Conservation (phyloP, 2,329 filamentous ascomycete genomes). For the Septoria linicola region DNA sequence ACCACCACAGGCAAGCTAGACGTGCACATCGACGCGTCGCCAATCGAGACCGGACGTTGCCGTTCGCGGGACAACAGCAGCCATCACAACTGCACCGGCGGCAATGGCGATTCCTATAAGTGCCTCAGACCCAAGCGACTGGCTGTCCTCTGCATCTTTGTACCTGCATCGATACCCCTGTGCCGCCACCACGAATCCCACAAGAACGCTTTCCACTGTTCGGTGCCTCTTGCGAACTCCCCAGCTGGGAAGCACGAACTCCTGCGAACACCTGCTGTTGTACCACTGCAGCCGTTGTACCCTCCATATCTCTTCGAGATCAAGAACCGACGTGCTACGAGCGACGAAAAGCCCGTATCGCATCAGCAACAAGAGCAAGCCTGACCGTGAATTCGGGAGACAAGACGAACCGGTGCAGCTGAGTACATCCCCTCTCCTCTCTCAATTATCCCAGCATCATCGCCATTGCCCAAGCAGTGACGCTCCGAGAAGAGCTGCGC, state of each 20-base stretch:
- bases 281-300: background rate
- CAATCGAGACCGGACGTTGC: background rate
- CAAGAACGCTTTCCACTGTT: background rate
- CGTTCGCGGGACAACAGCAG: constrained; percentile 16
- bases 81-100: background rate
- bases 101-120: background rate
- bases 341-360: background rate
- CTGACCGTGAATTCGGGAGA: too few relatives aligned
- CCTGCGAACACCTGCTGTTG: constrained; percentile 11
- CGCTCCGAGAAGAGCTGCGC: constrained; percentile 4
- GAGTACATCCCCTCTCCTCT: background rate
- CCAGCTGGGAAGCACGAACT: background rate
- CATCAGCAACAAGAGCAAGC: too few relatives aligned
- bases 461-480: background rate
- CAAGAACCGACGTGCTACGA: background rate
- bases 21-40: background rate
- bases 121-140: background rate
- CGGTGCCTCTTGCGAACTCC: background rate
- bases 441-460: background rate
- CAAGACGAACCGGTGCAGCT: background rate
- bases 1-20: background rate
- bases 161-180: constrained; percentile 5
- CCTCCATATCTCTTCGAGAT: background rate
- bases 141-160: constrained; percentile 4
- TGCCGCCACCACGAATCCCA: background rate